Conservation (phyloP, 441 rosid genomes). For the Raphanus hybrid region DNA sequence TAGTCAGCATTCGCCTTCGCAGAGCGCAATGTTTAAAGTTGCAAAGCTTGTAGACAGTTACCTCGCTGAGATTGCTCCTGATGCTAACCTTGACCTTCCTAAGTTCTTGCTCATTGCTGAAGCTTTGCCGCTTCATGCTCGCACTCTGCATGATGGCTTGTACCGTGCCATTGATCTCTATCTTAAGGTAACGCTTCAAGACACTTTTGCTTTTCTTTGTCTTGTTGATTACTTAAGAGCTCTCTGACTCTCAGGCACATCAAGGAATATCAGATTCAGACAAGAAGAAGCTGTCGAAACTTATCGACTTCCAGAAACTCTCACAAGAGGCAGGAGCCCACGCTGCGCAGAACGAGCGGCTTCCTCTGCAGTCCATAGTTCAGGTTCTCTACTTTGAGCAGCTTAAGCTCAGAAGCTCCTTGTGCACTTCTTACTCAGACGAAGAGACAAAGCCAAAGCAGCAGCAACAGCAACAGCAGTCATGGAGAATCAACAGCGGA, state of each 20-base stretch:
- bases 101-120: constrained; percentile 92
- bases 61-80: constrained; percentile 96
- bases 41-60: constrained; percentile 90
- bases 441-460: constrained; percentile 79
- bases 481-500: constrained; percentile 94
- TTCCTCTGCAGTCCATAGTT: constrained; percentile 93
- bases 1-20: constrained; percentile 86
- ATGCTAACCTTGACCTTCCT: constrained; percentile 84
- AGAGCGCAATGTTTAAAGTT: constrained; percentile 80
- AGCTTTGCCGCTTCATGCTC: constrained; percentile 89
- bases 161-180: constrained; percentile 94
- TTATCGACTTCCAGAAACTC: constrained; percentile 94
- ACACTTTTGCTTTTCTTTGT: too few species aligned
- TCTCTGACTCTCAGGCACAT: constrained; percentile 61
- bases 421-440: constrained; percentile 70
- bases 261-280: constrained; percentile 76
- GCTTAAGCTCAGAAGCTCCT: constrained; percentile 78
- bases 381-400: constrained; percentile 99
- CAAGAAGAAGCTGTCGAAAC: constrained; percentile 79
- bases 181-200: constrained; percentile 62
- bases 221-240: background rate
- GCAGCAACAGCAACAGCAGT: constrained; percentile 61
- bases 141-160: constrained; percentile 86
- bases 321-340: constrained; percentile 97
- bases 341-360: constrained; percentile 96